A percentile compares a stretch with the other conserved stretches of the same genome.
These are phyloP conservation scores for Sphagnurus paluster DNA, from an alignment of 1,284 basidiomycete genomes.

Conservation along the genomic window DNA sequence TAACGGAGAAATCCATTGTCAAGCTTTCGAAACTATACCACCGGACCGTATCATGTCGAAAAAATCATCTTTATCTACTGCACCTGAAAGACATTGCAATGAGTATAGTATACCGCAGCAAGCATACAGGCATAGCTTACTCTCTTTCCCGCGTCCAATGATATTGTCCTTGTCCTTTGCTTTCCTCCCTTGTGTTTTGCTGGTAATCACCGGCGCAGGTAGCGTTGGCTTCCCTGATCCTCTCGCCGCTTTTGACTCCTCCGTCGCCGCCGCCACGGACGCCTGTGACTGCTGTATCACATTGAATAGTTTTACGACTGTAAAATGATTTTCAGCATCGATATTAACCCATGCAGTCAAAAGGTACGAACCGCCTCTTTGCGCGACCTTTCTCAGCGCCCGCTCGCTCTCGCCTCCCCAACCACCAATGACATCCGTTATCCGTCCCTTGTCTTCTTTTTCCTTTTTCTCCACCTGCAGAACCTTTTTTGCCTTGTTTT, in stretches of 20 bases:
- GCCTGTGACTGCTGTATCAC: constrained; percentile 77
- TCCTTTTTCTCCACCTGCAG: constrained; percentile 72
- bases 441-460: constrained; percentile 70
- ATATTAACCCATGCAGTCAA: constrained; percentile 8
- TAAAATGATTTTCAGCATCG: constrained; percentile 2
- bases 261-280: constrained; percentile 47
- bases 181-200: constrained; percentile 47
- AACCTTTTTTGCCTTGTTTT: constrained; percentile 66
- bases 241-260: constrained; percentile 57
- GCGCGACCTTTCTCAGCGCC: constrained; percentile 75
- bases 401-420: constrained; percentile 82
- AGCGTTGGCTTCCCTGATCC: constrained; percentile 74
- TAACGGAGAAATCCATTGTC: no score
- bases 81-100: constrained; percentile 35
- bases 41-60: constrained; percentile 79
- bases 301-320: constrained; percentile 83
- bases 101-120: constrained; percentile 10
- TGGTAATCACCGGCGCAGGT: constrained; percentile 58
- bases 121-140: constrained; percentile 36
- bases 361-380: constrained; percentile 67
- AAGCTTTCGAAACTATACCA: constrained; percentile 63
- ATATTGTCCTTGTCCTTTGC: constrained; percentile 55
- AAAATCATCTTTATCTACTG: constrained; percentile 69
- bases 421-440: constrained; percentile 77
- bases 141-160: constrained; percentile 53